A percentile compares a stretch with the other conserved stretches of the same genome.
Evolutionary conservation across 345 rosid genomes (phyloP).

Genomic region (Gossypium ekmanianum): DNA sequence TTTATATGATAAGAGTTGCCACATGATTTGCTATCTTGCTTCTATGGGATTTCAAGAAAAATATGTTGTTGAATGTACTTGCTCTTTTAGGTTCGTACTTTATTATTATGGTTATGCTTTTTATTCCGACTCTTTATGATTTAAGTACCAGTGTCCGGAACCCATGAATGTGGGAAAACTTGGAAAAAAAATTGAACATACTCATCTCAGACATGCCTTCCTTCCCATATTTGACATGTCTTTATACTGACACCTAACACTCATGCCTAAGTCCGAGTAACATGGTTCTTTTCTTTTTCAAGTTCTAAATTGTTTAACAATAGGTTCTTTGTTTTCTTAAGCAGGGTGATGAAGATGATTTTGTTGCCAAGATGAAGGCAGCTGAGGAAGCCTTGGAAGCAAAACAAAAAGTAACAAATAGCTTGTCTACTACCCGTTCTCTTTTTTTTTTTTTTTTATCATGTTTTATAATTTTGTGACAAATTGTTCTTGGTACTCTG

Average conservation of each 20-base stretch:
- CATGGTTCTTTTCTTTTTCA: background rate
- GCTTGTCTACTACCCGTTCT: slow-evolving; percentile 1
- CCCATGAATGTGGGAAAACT: background rate
- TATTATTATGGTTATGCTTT: background rate
- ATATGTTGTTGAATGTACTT: background rate
- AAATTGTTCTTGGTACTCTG: slow-evolving; percentile 10
- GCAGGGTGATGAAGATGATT: slow-evolving; percentile 66
- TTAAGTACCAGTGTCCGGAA: background rate
- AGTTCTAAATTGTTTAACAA: slow-evolving; percentile 23
- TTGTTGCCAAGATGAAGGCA: slow-evolving; percentile 79
- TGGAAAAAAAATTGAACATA: background rate
- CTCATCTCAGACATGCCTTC: background rate
- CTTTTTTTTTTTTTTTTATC: background rate
- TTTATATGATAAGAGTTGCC: background rate
- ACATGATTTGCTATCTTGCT: background rate
- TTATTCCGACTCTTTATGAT: background rate
- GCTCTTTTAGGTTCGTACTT: background rate
- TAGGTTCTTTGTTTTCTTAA: slow-evolving; percentile 17
- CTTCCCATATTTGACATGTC: background rate
- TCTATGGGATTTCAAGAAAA: background rate
- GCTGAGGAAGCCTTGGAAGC: slow-evolving; percentile 82
- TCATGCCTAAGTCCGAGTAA: background rate
- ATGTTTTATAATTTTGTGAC: slow-evolving; percentile 9
- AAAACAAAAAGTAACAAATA: slow-evolving; percentile 57
- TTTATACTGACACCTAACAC: background rate